Conservation (phyloP, 371 early-diverging fungal species). For the Blakeslea trispora region DNA sequence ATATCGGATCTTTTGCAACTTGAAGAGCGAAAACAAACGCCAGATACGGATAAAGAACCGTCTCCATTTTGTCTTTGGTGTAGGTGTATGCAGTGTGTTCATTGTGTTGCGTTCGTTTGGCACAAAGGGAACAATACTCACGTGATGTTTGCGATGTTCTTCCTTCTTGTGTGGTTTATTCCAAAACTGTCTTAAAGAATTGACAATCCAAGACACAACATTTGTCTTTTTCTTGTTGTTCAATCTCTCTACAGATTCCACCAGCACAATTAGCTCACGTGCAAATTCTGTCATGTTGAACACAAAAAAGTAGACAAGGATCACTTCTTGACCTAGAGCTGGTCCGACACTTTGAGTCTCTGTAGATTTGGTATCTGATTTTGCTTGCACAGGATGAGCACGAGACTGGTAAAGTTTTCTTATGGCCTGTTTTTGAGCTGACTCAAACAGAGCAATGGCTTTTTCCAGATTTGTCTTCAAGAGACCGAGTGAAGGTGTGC, state of each 20-base stretch:
- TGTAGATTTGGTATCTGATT: not conserved
- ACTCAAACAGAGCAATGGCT: conserved; percentile 49
- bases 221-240: conserved; percentile 17
- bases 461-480: conserved; percentile 40
- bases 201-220: conserved; percentile 19
- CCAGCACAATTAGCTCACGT: conserved; percentile 57
- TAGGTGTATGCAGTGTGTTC: conserved; percentile 70
- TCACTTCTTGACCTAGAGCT: conserved; percentile 64
- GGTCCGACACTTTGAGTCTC: conserved; percentile 25
- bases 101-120: conserved; percentile 56
- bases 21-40: conserved; percentile 62
- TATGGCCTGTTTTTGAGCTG: conserved; percentile 42
- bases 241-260: conserved; percentile 53
- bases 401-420: conserved; percentile 26
- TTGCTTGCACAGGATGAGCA: conserved; percentile 4
- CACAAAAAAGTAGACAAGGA: conserved; percentile 75
- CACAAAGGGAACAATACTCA: conserved; percentile 24
- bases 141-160: not conserved
- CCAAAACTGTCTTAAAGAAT: conserved; percentile 7
- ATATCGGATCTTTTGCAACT: conserved; percentile 66
- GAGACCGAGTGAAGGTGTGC: conserved; percentile 26
- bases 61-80: conserved; percentile 56
- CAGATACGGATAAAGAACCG: conserved; percentile 58
- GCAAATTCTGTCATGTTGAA: conserved; percentile 77
- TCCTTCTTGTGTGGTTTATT: not conserved